Conservation (phyloP, 768 basidiomycete species). For the Russula virescens region DNA sequence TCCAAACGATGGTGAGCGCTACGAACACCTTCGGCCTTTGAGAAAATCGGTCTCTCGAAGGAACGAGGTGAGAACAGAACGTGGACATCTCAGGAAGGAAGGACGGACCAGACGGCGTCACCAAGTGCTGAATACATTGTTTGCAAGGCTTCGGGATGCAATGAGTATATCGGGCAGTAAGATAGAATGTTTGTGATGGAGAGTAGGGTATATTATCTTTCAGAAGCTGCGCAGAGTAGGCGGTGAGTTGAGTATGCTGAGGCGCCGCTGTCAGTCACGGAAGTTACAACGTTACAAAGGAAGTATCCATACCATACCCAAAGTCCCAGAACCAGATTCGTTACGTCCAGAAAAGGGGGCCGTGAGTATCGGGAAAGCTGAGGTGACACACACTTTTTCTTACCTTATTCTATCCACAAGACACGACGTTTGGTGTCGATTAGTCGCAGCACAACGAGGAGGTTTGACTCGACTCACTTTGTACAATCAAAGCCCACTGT, state of each 20-base stretch:
- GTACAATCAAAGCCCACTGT: conserved; percentile 76
- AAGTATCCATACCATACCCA: conserved; percentile 30
- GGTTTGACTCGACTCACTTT: conserved; percentile 34
- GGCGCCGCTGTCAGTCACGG: not conserved
- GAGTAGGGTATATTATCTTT: conserved; percentile 18
- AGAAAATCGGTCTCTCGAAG: not conserved
- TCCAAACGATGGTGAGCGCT: not conserved
- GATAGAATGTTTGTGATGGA: too few species aligned
- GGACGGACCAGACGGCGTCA: conserved; percentile 6
- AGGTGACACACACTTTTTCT: not conserved
- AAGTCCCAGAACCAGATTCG: conserved; percentile 55
- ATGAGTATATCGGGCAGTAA: conserved; percentile 3
- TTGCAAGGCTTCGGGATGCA: conserved; percentile 7
- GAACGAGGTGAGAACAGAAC: too few species aligned
- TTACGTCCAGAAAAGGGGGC: conserved; percentile 30
- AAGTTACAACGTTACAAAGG: not conserved
- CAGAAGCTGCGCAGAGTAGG: not conserved
- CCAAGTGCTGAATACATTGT: not conserved
- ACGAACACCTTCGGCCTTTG: not conserved
- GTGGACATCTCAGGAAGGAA: not conserved
- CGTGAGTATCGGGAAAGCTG: conserved; percentile 15
- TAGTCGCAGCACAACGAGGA: too few species aligned
- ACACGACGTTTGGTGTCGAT: too few species aligned
- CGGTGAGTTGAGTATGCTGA: not conserved
- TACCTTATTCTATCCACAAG: too few species aligned